Conservation (phyloP, 179 eudicot genomes). For the Patellifolia procumbens region DNA sequence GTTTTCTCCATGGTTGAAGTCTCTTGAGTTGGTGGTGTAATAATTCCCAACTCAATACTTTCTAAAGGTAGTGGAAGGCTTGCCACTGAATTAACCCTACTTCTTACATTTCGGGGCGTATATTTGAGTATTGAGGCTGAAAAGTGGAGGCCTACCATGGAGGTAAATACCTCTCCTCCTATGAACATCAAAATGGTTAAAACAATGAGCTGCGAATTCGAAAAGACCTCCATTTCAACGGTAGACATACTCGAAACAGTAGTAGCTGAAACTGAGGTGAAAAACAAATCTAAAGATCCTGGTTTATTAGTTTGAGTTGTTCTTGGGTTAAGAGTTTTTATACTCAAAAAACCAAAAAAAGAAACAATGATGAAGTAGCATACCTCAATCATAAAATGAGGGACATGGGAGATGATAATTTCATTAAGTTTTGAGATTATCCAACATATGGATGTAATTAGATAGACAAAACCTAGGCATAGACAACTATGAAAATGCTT, state of each 20-base stretch:
- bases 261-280: slow-evolving; percentile 65
- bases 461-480: not conserved
- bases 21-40: not conserved
- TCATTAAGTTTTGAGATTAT: not conserved
- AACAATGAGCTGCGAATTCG: slow-evolving; percentile 59
- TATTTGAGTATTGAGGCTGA: slow-evolving; percentile 29
- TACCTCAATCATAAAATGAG: slow-evolving; percentile 40
- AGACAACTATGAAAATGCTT: slow-evolving; percentile 8
- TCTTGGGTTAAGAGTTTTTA: slow-evolving; percentile 43
- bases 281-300: slow-evolving; percentile 52
- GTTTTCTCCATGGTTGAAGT: slow-evolving; percentile 21
- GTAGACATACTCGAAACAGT: slow-evolving; percentile 87
- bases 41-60: slow-evolving; percentile 17
- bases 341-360: slow-evolving; percentile 44
- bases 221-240: slow-evolving; percentile 78
- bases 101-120: slow-evolving; percentile 20
- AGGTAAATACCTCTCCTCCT: slow-evolving; percentile 69
- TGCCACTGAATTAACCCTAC: slow-evolving; percentile 28
- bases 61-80: slow-evolving; percentile 21
- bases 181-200: slow-evolving; percentile 65
- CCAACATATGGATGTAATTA: slow-evolving; percentile 8
- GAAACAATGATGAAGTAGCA: slow-evolving; percentile 53
- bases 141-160: slow-evolving; percentile 61
- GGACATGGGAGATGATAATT: slow-evolving; percentile 8
- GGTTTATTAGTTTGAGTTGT: slow-evolving; percentile 23